Conservation (phyloP, 2,329 filamentous ascomycete species). For the Epichloe brachyelytri region DNA sequence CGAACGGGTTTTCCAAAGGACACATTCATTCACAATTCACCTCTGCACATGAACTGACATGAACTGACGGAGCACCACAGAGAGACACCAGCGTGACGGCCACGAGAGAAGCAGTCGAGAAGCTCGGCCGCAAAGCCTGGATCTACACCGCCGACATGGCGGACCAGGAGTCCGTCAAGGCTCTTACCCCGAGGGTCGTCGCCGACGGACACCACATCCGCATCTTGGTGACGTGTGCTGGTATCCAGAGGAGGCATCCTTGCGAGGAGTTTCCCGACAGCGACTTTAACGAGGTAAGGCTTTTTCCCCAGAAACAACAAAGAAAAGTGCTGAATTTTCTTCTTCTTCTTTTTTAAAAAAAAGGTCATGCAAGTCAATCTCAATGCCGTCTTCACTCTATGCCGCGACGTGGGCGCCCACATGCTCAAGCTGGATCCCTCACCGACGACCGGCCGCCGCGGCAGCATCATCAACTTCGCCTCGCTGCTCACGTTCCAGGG, state of each 20-base stretch:
- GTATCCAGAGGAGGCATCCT: constrained; percentile 70
- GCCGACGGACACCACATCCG: constrained; percentile 52
- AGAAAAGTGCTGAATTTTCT: not conserved
- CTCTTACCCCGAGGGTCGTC: constrained; percentile 48
- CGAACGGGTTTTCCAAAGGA: not conserved
- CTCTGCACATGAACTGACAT: not conserved
- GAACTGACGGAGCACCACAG: constrained; percentile 14
- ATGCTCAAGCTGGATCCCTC: constrained; percentile 50
- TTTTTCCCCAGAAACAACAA: not conserved
- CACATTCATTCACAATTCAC: not conserved
- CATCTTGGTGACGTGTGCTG: constrained; percentile 76
- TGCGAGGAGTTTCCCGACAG: constrained; percentile 61
- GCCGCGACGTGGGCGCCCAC: constrained; percentile 65
- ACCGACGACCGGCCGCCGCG: constrained; percentile 39
- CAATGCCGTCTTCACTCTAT: constrained; percentile 64
- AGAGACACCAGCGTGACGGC: constrained; percentile 27
- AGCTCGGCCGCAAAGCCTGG: constrained; percentile 50
- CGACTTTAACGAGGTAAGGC: constrained; percentile 58
- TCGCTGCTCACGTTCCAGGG: constrained; percentile 76
- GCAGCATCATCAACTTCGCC: constrained; percentile 74
- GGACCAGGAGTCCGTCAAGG: constrained; percentile 43
- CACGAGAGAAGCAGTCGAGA: constrained; percentile 50
- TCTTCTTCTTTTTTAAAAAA: not conserved
- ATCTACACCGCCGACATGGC: constrained; percentile 62
- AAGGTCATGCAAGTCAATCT: constrained; percentile 79